Conservation (phyloP, 257 asterid genomes). For the Petunia axillaris region DNA sequence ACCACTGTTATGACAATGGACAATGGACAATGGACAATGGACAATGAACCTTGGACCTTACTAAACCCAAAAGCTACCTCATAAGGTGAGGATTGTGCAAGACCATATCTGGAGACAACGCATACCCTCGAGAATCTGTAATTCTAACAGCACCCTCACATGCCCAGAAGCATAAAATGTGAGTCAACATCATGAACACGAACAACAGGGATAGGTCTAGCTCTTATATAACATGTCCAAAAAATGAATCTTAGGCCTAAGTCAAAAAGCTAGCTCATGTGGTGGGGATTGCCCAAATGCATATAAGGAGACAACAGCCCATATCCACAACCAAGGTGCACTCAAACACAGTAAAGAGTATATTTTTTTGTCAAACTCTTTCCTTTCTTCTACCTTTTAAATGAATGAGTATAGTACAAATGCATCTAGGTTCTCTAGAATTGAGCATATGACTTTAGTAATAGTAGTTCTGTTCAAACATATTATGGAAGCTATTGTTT, state of each 20-base stretch:
- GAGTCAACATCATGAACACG: background rate
- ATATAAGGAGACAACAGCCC: background rate
- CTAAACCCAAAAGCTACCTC: background rate
- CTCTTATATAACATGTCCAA: background rate
- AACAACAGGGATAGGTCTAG: background rate
- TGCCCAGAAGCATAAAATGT: background rate
- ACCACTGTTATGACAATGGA: background rate
- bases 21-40: no score
- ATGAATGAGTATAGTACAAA: background rate
- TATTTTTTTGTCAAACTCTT: background rate
- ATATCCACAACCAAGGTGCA: background rate
- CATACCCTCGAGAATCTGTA: background rate
- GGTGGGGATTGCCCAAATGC: background rate
- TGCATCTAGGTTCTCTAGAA: background rate
- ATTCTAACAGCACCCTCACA: background rate
- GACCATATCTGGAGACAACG: background rate
- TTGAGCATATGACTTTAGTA: background rate
- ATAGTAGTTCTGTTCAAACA: background rate
- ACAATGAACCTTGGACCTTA: background rate
- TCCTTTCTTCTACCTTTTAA: background rate
- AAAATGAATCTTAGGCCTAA: background rate
- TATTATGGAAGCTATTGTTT: background rate
- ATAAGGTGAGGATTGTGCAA: background rate
- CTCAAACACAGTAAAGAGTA: background rate
- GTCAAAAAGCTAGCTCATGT: constrained; percentile 4